Evolutionary conservation across 148 eudicot species (phyloP), one percentile per base, ranked within the genome.

Genomic region (Euryodendron excelsum): DNA sequence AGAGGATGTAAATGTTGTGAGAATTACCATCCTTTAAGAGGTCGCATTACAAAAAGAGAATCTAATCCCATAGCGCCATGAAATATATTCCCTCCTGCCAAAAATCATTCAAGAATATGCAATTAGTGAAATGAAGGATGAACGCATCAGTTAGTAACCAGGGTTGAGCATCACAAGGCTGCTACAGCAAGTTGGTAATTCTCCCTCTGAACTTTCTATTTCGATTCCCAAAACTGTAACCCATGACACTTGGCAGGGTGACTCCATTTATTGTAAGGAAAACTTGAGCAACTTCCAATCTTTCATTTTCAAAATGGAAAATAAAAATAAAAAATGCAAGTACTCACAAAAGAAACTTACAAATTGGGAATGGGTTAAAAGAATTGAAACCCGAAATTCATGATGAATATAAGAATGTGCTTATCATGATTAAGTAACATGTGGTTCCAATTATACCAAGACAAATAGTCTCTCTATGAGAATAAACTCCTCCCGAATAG

Each of bases 31-130:
- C 97, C 94, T 84, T 96, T 96, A 9, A 90, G 78, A 27, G 99
- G 99, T 72, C 99, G 84, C 99, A 96, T 90, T 56, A 96, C 84
- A 80, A 96, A 96, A 69, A 96, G 87, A 55, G 98, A 93, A 78
- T 96, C 98, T 65, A 93, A 86, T 78, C 95, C 90, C 99, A 96
- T 96, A 53, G 99, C 93, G 72, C 99, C 99, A 69, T 96, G 99
- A 81, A 96, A 96, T 69, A 96, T 90, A 73, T 96, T 96, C 31
- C 99, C 99, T 47, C 99, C 99, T 96, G 83, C 13, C 70, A 79
- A 82, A 81, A 9, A 64, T 21, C 17, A 41, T 28, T 60, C 47
- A 70, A 69, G 28, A 27, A 63, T 25, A 45, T 12, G 28, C 50
- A 61, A 30, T 18, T 34, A 52, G 50, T 34, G 45, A 73, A 36